Conservation (phyloP, 2,329 filamentous ascomycete genomes). For the Colletotrichum filicis region DNA sequence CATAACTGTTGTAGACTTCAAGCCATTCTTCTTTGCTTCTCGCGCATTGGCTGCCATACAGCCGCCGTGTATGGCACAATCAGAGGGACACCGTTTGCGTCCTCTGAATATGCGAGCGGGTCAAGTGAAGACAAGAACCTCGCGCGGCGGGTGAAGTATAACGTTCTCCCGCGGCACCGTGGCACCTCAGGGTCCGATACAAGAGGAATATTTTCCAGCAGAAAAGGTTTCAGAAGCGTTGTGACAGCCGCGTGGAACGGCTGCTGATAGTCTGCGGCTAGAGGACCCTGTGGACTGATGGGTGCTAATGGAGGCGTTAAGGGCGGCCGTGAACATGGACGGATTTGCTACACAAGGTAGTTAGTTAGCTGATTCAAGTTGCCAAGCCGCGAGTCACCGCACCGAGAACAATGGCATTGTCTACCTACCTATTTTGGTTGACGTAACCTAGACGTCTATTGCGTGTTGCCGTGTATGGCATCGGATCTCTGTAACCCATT, state of each 20-base stretch:
- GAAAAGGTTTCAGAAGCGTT: background rate
- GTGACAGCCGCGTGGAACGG: background rate
- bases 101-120: background rate
- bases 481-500: background rate
- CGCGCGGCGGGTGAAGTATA: background rate
- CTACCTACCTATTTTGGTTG: background rate
- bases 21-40: no score
- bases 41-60: background rate
- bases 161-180: background rate
- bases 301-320: background rate
- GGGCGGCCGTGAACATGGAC: background rate
- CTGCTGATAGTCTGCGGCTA: no score
- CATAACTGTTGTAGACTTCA: background rate
- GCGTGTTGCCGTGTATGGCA: background rate
- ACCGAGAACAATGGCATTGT: background rate
- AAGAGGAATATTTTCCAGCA: background rate
- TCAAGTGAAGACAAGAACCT: background rate
- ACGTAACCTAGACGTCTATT: background rate
- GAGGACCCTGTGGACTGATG: background rate
- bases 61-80: no score
- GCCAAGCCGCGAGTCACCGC: background rate
- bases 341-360: background rate
- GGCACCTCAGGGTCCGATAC: background rate
- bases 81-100: background rate
- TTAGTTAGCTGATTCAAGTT: background rate